Evolutionary conservation across 805 yeast genomes (phyloP).

Genomic region (Kluyveromyces dobzhanskii): DNA sequence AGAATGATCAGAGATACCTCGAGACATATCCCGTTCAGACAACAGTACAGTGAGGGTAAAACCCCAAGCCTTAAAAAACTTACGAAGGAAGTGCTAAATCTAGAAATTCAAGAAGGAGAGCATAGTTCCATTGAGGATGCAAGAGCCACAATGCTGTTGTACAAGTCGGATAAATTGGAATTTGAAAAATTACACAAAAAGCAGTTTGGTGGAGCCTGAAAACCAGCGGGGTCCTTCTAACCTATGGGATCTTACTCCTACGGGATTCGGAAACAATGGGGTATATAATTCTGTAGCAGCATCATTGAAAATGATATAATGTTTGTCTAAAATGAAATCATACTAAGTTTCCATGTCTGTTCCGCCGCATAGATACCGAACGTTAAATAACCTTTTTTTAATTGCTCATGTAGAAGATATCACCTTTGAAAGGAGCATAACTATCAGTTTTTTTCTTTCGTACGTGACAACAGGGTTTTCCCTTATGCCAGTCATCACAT

Average conservation of each 20-base stretch:
- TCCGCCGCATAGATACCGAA: no score
- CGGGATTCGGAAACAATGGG: no score
- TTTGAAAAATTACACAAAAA: conserved; percentile 40
- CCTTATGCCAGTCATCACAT: conserved; percentile 10
- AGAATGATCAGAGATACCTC: conserved; percentile 67
- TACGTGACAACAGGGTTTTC: conserved; percentile 12
- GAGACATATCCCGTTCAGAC: conserved; percentile 46
- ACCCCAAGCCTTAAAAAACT: conserved; percentile 68
- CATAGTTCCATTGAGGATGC: conserved; percentile 93
- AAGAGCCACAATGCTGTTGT: conserved; percentile 76
- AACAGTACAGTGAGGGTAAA: conserved; percentile 48
- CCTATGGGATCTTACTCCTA: no score
- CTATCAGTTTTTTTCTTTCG: conserved; percentile 19
- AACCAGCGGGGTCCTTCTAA: no score
- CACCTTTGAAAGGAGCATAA: conserved; percentile 18
- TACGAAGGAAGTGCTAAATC: conserved; percentile 44
- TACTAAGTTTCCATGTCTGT: no score
- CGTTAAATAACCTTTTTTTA: no score
- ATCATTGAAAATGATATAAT: no score
- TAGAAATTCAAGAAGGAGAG: conserved; percentile 61
- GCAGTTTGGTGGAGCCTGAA: conserved; percentile 8
- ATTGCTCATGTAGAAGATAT: conserved; percentile 3
- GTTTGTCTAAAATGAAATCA: no score
- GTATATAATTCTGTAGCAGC: no score
- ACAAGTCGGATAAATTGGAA: conserved; percentile 49